Evolutionary conservation across 2,329 filamentous ascomycete species (phyloP).

Genomic region (Stromatinia cepivora): DNA sequence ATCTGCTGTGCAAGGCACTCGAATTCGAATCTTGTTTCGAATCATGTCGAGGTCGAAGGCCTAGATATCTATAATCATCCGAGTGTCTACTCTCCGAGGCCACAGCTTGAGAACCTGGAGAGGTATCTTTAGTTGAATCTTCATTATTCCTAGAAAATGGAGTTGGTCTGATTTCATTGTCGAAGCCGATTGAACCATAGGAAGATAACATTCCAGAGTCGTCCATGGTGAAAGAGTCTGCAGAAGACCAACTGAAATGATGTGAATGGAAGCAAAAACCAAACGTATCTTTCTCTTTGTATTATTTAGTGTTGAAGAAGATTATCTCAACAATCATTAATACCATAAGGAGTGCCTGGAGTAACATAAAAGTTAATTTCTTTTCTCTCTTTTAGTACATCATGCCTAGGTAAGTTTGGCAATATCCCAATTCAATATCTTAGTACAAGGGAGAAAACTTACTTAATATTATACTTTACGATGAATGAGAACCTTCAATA

Average conservation of each 20-base stretch:
- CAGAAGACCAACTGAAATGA: neutral
- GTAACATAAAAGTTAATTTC: neutral
- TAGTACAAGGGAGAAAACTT: neutral
- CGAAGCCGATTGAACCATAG: neutral
- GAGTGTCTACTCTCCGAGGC: neutral
- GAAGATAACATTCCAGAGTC: too few relatives aligned
- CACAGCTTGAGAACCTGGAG: neutral
- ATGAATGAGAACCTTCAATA: neutral
- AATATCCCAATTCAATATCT: neutral
- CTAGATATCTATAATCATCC: neutral
- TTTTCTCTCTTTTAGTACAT: neutral
- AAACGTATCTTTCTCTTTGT: neutral
- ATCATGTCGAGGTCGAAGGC: neutral
- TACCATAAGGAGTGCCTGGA: neutral
- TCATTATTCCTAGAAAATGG: neutral
- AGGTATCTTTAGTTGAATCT: neutral
- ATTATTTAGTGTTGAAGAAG: too few relatives aligned
- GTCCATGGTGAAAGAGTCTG: constrained; percentile 1
- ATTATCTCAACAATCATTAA: neutral
- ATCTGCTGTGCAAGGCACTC: neutral
- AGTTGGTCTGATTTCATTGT: neutral
- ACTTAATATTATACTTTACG: neutral
- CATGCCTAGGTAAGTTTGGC: neutral
- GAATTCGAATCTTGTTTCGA: neutral
- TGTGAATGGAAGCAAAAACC: neutral